Percentiles rank a stretch among this genome's conserved stretches.
These are phyloP conservation scores for Aspergillus brasiliensis DNA, from an alignment of 2,329 filamentous ascomycete genomes.

Conservation along the genomic window DNA sequence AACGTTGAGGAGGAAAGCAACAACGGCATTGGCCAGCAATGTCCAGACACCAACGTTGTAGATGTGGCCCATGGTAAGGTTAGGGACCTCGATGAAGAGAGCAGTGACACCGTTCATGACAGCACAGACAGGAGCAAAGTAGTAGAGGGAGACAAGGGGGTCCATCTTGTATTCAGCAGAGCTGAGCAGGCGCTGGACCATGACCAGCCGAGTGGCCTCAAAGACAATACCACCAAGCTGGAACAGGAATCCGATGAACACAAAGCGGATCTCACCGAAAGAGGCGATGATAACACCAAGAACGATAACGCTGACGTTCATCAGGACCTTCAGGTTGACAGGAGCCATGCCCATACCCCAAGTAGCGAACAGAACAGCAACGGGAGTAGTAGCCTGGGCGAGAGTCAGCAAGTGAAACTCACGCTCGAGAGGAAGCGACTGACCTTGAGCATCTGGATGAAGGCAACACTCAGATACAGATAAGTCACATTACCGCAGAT, in stretches of 20 bases:
- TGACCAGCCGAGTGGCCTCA: constrained; percentile 78
- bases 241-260: constrained; percentile 62
- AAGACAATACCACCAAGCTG: constrained; percentile 77
- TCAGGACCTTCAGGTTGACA: constrained; percentile 81
- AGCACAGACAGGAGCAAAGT: constrained; percentile 83
- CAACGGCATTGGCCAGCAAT: constrained; percentile 71
- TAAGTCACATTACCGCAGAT: constrained; percentile 97
- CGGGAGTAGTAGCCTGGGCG: constrained; percentile 81
- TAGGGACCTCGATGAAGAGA: constrained; percentile 67
- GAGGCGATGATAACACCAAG: constrained; percentile 93
- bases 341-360: constrained; percentile 85
- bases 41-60: constrained; percentile 66
- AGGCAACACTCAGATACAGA: constrained; percentile 88
- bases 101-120: constrained; percentile 75
- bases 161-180: constrained; percentile 84
- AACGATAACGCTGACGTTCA: constrained; percentile 94
- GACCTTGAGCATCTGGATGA: constrained; percentile 99
- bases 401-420: constrained; percentile 11
- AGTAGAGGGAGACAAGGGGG: constrained; percentile 83
- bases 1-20: constrained; percentile 80
- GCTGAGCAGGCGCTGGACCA: constrained; percentile 81
- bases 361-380: constrained; percentile 85
- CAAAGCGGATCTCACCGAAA: constrained; percentile 93
- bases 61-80: constrained; percentile 67
- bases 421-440: constrained; percentile 31